phyloP scores from a whole-genome alignment of 768 basidiomycete species.

The Suillus clintonianus region DNA sequence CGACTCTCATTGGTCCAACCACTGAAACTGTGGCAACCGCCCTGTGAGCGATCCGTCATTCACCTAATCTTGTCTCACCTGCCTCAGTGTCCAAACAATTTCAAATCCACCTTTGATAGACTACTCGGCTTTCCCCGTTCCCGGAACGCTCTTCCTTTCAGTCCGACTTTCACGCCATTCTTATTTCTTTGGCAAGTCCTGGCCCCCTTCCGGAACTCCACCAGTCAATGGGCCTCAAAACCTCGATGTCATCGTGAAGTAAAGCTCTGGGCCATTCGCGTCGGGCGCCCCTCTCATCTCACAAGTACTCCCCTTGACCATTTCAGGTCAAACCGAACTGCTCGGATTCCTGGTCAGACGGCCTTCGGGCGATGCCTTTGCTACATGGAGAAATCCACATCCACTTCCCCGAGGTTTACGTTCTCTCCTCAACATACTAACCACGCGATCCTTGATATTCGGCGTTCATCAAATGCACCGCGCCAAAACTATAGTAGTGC shows the following conservation, averaged over 20 bases:
- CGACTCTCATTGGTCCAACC: neutral
- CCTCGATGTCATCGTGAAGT: neutral
- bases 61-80: neutral
- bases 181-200: neutral
- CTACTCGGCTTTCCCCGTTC: slow-evolving; percentile 5
- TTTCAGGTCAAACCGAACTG: neutral
- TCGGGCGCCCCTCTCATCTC: neutral
- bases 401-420: neutral
- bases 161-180: slow-evolving; percentile 10
- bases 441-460: neutral
- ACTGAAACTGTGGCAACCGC: neutral
- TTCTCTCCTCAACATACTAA: neutral
- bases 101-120: slow-evolving; percentile 6
- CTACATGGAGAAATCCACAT: neutral
- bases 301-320: neutral
- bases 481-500: neutral
- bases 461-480: neutral
- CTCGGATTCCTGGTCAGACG: neutral
- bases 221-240: neutral
- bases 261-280: neutral
- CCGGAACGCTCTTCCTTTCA: slow-evolving; percentile 1
- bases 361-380: neutral
- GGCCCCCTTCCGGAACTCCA: neutral
- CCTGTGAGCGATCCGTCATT: neutral
- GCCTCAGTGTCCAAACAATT: neutral